phyloP scores from a whole-genome alignment of 148 eudicot species.

The Spergularia bocconei region DNA sequence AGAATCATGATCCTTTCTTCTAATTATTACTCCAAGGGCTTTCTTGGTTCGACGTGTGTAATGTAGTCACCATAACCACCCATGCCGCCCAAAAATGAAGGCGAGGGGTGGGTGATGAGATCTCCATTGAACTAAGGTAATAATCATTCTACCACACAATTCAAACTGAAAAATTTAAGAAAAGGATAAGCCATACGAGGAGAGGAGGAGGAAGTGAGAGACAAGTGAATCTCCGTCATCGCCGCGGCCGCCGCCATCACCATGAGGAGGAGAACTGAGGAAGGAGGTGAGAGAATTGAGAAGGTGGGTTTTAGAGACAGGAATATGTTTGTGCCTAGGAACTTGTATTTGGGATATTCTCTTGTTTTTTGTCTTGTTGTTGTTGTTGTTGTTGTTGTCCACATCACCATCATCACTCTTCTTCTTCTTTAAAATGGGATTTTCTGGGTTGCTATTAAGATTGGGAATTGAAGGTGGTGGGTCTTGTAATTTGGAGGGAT shows the following conservation, averaged over 20 bases:
- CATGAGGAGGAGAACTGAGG: constrained; percentile 33
- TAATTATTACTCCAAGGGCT: too few relatives aligned
- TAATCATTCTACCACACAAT: too few relatives aligned
- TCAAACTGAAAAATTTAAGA: background rate
- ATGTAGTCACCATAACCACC: too few relatives aligned
- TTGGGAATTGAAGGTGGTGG: background rate
- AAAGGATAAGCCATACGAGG: constrained; percentile 34
- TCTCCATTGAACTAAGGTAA: too few relatives aligned
- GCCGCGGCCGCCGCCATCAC: background rate
- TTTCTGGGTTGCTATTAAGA: background rate
- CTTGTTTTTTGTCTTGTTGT: background rate
- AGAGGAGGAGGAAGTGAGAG: constrained; percentile 45
- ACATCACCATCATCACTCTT: constrained; percentile 6
- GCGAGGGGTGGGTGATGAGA: too few relatives aligned
- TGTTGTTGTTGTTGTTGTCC: background rate
- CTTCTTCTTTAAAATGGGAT: background rate
- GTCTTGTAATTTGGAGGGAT: constrained; percentile 1
- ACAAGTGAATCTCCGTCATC: constrained; percentile 24
- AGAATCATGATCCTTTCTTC: too few relatives aligned
- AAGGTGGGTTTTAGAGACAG: constrained; percentile 61
- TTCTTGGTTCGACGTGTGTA: too few relatives aligned
- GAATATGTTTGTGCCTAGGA: constrained; percentile 62
- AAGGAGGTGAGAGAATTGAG: constrained; percentile 48
- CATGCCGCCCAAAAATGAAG: too few relatives aligned
- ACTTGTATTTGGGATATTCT: constrained; percentile 49